Evolutionary conservation across 306 rosid genomes (phyloP).

Genomic region (Malus asiatica): DNA sequence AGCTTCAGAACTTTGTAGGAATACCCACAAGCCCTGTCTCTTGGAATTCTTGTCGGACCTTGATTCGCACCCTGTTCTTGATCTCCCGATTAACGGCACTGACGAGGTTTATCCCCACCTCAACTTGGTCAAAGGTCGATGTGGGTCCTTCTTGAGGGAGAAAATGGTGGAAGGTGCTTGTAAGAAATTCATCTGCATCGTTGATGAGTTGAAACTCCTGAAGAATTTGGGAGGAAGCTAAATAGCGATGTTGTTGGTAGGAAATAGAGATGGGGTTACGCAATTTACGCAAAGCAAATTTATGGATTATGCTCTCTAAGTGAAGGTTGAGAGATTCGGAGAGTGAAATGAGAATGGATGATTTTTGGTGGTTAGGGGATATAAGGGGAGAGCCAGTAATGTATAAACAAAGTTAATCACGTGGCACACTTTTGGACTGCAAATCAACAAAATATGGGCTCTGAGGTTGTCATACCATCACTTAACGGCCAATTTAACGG

Average conservation of each 20-base stretch:
- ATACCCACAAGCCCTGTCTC: conserved; percentile 64
- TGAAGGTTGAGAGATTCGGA: background rate
- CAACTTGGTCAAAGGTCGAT: conserved; percentile 75
- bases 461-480: too few species aligned
- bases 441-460: too few species aligned
- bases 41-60: conserved; percentile 76
- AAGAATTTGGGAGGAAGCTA: conserved; percentile 57
- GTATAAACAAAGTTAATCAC: too few species aligned
- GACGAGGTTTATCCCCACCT: conserved; percentile 70
- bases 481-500: too few species aligned
- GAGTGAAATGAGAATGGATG: background rate
- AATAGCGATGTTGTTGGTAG: conserved; percentile 37
- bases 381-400: background rate
- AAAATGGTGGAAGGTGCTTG: conserved; percentile 77
- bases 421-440: too few species aligned
- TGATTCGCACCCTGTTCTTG: conserved; percentile 51
- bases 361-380: background rate
- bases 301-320: conserved; percentile 26
- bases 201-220: conserved; percentile 66
- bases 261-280: conserved; percentile 15
- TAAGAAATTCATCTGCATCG: conserved; percentile 60
- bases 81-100: conserved; percentile 77
- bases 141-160: conserved; percentile 72
- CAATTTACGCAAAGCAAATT: conserved; percentile 31
- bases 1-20: conserved; percentile 53